Conservation (phyloP, 768 basidiomycete genomes). For the Amanita exitialis region DNA sequence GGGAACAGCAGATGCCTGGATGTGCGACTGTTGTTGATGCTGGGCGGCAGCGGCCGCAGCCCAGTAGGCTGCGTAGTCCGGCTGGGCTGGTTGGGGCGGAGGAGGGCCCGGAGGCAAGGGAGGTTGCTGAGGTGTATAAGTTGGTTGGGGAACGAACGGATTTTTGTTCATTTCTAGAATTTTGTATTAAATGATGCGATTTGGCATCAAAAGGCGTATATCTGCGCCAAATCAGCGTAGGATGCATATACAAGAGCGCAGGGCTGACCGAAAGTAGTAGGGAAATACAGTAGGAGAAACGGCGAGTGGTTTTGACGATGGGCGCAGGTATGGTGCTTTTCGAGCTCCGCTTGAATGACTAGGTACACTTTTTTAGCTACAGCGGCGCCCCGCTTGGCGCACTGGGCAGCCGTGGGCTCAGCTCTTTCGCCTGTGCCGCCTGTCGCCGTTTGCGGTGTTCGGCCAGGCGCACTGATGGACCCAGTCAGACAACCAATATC, state of each 20-base stretch:
- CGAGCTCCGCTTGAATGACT: slow-evolving; percentile 16
- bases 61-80: slow-evolving; percentile 77
- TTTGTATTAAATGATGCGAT: neutral
- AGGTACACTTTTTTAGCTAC: slow-evolving; percentile 5
- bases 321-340: slow-evolving; percentile 10
- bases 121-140: slow-evolving; percentile 62
- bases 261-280: too few species aligned
- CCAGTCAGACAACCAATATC: neutral
- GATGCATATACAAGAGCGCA: neutral
- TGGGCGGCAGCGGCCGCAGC: slow-evolving; percentile 42
- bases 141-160: slow-evolving; percentile 63
- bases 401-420: slow-evolving; percentile 64
- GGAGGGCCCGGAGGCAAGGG: slow-evolving; percentile 77
- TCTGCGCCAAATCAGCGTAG: slow-evolving; percentile 1
- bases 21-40: slow-evolving; percentile 36
- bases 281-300: neutral
- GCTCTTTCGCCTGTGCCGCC: slow-evolving; percentile 51
- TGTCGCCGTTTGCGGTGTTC: slow-evolving; percentile 70
- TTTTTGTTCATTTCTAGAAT: slow-evolving; percentile 70
- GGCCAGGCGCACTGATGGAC: slow-evolving; percentile 45
- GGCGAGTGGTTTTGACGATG: neutral
- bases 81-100: slow-evolving; percentile 54
- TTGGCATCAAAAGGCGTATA: neutral
- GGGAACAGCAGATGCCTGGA: slow-evolving; percentile 38
- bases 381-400: slow-evolving; percentile 31